These are phyloP conservation scores for Larix sibirica DNA, from an alignment of 83 land plant genomes.

Conservation along the genomic window DNA sequence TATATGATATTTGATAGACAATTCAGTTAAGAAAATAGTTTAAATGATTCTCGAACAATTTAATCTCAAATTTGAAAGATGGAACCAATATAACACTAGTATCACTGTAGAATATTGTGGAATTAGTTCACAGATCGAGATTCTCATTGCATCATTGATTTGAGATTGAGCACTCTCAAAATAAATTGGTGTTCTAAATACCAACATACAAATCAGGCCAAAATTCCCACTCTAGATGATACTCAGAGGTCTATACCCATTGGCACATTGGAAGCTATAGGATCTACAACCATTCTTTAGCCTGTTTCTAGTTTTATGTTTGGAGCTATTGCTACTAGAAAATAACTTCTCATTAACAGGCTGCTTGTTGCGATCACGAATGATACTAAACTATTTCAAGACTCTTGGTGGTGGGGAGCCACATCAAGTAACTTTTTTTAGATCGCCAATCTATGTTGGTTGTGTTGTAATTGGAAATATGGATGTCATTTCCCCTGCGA, in stretches of 20 bases:
- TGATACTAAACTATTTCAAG: constrained; percentile 51
- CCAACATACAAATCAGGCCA: constrained; percentile 45
- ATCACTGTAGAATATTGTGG: too few relatives aligned
- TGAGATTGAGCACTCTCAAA: constrained; percentile 23
- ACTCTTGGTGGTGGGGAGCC: constrained; percentile 48
- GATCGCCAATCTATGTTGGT: constrained; percentile 41
- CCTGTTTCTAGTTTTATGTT: constrained; percentile 42
- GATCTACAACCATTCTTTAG: constrained; percentile 38
- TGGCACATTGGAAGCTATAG: constrained; percentile 50
- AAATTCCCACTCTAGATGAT: constrained; percentile 49
- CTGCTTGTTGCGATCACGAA: constrained; percentile 55
- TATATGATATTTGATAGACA: too few relatives aligned
- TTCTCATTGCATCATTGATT: too few relatives aligned
- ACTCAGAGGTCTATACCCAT: constrained; percentile 47
- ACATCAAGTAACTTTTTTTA: constrained; percentile 47
- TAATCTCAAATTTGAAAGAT: too few relatives aligned
- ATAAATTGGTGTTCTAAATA: constrained; percentile 41
- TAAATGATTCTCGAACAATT: too few relatives aligned
- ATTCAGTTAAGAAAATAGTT: too few relatives aligned
- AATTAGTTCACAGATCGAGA: too few relatives aligned
- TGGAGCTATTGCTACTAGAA: constrained; percentile 48
- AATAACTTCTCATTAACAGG: constrained; percentile 47
- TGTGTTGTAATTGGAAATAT: constrained; percentile 48
- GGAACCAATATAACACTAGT: too few relatives aligned
- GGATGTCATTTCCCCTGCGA: constrained; percentile 52